Evolutionary conservation across 2,329 filamentous ascomycete genomes (phyloP), one percentile per base, ranked within the genome.

Genomic region (Fusarium algeriense): DNA sequence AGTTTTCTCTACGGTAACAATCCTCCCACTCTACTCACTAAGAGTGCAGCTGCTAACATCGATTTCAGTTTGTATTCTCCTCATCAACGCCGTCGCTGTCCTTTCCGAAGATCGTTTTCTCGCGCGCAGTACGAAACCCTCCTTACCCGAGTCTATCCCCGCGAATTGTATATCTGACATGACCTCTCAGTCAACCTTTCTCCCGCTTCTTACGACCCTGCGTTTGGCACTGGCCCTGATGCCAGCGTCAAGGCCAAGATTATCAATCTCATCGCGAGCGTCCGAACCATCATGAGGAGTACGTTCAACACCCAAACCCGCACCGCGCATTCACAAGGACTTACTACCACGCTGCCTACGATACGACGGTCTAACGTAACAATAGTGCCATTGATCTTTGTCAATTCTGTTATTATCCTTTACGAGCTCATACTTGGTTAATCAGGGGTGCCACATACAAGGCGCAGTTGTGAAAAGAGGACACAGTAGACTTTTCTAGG

Each of bases 41-140:
- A 14, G 13, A 37, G 38, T 19, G 37, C 44, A 41, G 34, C n/a
- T 43, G 46, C 70, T 76, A 71, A 75, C 57, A 5, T 26, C 41
- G 13, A 35, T 40, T 38, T 40, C 44, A 81, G 93, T 95, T 74
- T 88, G 90, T 75, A 87, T 97, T 80, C 93, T 98, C 78, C 89
- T 98, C 80, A 91, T 96, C 83, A 99, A 99, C 83, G 93, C 94
- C 73, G 92, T 98, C 79, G 94, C 95, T 71, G 90, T 98, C 79
- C 92, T 98, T 73, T 97, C 94, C 76, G 95, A 97, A 89, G 94
- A 97, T 83, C 92, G 94, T 69, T 97, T 97, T 82, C 92, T 97
- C 73, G 83, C 92, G 83, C 91, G 81, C 75, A 97, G 81, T 83
- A 79, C 72, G 81, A 67, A 34, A 30, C 20, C 38, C 50, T 30